A percentile compares a stretch with the other conserved stretches of the same genome.
Conservation (phyloP, 2,329 filamentous ascomycete genomes). For the Hypoxylon sp. region DNA sequence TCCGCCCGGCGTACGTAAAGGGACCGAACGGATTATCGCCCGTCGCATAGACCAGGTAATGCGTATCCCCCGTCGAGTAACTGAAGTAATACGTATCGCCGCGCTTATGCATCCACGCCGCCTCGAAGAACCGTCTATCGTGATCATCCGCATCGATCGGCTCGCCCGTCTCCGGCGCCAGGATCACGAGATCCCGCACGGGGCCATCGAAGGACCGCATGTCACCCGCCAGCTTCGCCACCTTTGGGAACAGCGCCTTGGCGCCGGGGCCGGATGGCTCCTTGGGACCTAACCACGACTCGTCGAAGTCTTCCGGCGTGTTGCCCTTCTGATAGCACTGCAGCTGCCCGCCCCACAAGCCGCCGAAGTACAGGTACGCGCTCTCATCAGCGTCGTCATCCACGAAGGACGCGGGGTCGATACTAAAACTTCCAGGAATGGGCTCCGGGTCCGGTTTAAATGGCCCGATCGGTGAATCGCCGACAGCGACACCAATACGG, state of each 20-base stretch:
- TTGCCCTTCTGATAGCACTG: slow-evolving; percentile 77
- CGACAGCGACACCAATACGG: slow-evolving; percentile 78
- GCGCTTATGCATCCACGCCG: slow-evolving; percentile 83
- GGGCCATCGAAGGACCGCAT: slow-evolving; percentile 72
- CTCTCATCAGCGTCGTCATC: slow-evolving; percentile 69
- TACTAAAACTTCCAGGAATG: slow-evolving; percentile 79
- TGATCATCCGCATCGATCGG: slow-evolving; percentile 76
- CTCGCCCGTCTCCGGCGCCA: slow-evolving; percentile 71
- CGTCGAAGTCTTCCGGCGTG: slow-evolving; percentile 64
- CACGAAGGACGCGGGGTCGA: slow-evolving; percentile 82
- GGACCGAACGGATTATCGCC: slow-evolving; percentile 75
- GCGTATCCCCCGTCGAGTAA: slow-evolving; percentile 83
- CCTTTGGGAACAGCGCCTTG: slow-evolving; percentile 73
- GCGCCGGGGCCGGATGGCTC: slow-evolving; percentile 70
- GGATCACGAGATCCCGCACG: slow-evolving; percentile 72
- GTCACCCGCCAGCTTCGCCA: slow-evolving; percentile 72
- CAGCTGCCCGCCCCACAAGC: slow-evolving; percentile 84
- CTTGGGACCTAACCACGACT: slow-evolving; percentile 65
- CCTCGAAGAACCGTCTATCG: slow-evolving; percentile 82
- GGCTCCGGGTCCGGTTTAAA: slow-evolving; percentile 74
- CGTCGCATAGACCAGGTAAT: slow-evolving; percentile 78
- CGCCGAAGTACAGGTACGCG: slow-evolving; percentile 81
- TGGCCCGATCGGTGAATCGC: slow-evolving; percentile 74
- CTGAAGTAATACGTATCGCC: slow-evolving; percentile 79
- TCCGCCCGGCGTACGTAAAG: slow-evolving; percentile 78